Evolutionary conservation across 2,329 filamentous ascomycete species (phyloP).

Genomic region (Colletotrichum orchidophilum): DNA sequence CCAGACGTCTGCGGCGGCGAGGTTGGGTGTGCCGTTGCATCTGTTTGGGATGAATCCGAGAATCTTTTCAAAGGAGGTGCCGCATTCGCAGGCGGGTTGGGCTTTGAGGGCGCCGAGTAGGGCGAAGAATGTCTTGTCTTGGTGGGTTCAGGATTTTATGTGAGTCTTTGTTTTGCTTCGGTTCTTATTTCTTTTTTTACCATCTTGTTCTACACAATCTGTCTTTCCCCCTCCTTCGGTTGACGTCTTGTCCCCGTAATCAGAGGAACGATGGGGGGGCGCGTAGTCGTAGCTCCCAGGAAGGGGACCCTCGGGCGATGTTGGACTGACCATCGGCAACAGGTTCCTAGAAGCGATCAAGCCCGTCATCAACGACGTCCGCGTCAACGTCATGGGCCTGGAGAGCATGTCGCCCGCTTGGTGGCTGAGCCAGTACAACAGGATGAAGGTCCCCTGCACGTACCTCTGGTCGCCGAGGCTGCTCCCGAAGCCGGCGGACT

Average conservation of each 20-base stretch:
- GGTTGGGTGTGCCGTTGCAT: slow-evolving; percentile 67
- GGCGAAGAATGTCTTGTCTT: slow-evolving; percentile 8
- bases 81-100: slow-evolving; percentile 29
- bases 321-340: not conserved
- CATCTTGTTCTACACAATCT: not conserved
- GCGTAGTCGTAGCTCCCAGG: not conserved
- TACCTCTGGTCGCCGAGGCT: slow-evolving; percentile 54
- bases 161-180: not conserved
- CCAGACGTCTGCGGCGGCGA: slow-evolving; percentile 54
- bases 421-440: slow-evolving; percentile 57
- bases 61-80: slow-evolving; percentile 21
- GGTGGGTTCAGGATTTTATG: slow-evolving; percentile 26
- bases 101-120: not conserved
- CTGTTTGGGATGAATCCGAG: slow-evolving; percentile 70
- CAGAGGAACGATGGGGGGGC: not conserved
- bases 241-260: not conserved
- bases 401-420: slow-evolving; percentile 58
- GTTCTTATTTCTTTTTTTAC: not conserved
- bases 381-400: slow-evolving; percentile 51
- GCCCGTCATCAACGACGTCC: slow-evolving; percentile 55
- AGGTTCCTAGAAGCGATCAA: slow-evolving; percentile 29
- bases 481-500: slow-evolving; percentile 63
- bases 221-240: not conserved
- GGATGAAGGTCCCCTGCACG: slow-evolving; percentile 57
- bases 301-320: fast-evolving